These are phyloP conservation scores for Orychophragmus violaceus DNA, from an alignment of 345 rosid species.

Conservation along the genomic window DNA sequence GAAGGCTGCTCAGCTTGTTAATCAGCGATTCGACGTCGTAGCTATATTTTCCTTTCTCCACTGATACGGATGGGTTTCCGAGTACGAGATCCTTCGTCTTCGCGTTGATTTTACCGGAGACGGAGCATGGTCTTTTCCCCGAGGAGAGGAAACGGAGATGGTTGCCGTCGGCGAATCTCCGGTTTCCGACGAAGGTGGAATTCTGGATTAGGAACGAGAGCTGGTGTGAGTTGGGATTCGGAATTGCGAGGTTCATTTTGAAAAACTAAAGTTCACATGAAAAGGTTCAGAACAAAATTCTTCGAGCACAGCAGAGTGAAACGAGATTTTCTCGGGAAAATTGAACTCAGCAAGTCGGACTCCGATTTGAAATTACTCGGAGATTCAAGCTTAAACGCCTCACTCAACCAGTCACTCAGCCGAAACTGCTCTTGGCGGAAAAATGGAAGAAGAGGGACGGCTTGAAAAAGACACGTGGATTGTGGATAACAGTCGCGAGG, in stretches of 20 bases:
- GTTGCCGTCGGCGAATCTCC: conserved; percentile 24
- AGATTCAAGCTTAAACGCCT: background rate
- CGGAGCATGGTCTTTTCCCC: conserved; percentile 17
- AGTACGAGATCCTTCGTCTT: conserved; percentile 61
- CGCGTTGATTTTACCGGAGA: conserved; percentile 33
- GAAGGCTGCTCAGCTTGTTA: conserved; percentile 95
- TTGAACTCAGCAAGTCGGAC: background rate
- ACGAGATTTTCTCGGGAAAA: conserved; percentile 12
- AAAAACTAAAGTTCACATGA: conserved; percentile 14
- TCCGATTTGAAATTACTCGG: background rate
- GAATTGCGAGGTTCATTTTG: conserved; percentile 31
- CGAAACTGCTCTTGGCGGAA: too few species aligned
- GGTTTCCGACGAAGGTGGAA: conserved; percentile 17
- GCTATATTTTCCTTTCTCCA: conserved; percentile 90
- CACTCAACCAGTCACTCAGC: too few species aligned
- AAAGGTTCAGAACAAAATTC: background rate
- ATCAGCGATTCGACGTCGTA: conserved; percentile 91
- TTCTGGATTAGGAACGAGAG: conserved; percentile 33
- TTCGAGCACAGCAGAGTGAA: background rate
- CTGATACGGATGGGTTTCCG: conserved; percentile 64
- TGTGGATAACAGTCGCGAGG: conserved; percentile 39
- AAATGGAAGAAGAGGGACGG: conserved; percentile 6
- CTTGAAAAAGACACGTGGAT: conserved; percentile 46
- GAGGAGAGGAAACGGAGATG: conserved; percentile 34
- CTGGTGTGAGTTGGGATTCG: conserved; percentile 29